Conservation (phyloP, 1,139 yeast species). For the Suhomyces anneliseae region DNA sequence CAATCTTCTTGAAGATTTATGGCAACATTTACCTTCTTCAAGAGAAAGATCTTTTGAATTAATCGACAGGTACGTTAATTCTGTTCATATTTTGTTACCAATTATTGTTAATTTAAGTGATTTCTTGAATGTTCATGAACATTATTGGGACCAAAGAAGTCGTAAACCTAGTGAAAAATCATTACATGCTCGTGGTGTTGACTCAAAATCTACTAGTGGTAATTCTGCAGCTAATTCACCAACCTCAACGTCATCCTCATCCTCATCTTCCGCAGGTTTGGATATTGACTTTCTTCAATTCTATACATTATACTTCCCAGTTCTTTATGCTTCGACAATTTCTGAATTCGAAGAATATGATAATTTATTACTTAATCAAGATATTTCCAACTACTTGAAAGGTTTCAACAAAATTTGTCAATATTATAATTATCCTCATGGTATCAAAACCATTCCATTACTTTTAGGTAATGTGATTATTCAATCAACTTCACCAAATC, state of each 20-base stretch:
- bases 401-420: constrained; percentile 51
- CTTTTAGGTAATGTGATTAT: constrained; percentile 52
- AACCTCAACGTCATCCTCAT: neutral
- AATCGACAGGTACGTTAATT: constrained; percentile 46
- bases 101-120: constrained; percentile 44
- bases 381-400: constrained; percentile 47
- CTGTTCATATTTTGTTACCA: constrained; percentile 57
- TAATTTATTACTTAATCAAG: constrained; percentile 47
- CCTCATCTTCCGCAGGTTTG: neutral
- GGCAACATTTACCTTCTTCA: constrained; percentile 35
- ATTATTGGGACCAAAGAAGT: constrained; percentile 45
- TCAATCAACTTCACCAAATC: constrained; percentile 58
- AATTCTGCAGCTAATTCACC: constrained; percentile 5
- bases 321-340: constrained; percentile 53
- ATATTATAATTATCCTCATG: constrained; percentile 54
- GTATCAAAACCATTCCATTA: constrained; percentile 46
- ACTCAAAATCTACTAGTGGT: constrained; percentile 1
- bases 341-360: constrained; percentile 58
- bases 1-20: constrained; percentile 36
- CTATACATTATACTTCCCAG: constrained; percentile 49
- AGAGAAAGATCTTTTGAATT: constrained; percentile 51
- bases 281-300: constrained; percentile 44
- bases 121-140: constrained; percentile 48
- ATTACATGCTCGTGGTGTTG: constrained; percentile 1
- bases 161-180: constrained; percentile 2